phyloP scores from a whole-genome alignment of 1,284 basidiomycete genomes.

The Puccinia polysora region DNA sequence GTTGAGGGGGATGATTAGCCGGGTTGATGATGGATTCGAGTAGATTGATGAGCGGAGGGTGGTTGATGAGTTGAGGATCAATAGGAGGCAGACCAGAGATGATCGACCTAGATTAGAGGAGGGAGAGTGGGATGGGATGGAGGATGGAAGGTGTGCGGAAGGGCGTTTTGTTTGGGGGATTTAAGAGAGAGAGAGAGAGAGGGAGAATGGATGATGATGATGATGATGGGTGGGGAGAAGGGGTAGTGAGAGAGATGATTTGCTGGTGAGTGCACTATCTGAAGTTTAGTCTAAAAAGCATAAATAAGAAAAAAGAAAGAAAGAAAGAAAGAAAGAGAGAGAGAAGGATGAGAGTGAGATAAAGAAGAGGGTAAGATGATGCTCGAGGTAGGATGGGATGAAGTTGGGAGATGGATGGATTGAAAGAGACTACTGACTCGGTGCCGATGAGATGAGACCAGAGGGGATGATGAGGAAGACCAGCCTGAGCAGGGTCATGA shows the following conservation, averaged over 20 bases:
- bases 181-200: too few species aligned
- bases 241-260: slow-evolving; percentile 7
- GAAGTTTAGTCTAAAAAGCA: too few species aligned
- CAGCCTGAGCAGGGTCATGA: too few species aligned
- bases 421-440: slow-evolving; percentile 11
- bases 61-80: not conserved
- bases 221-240: not conserved
- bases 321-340: too few species aligned
- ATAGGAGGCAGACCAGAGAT: slow-evolving; percentile 21
- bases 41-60: not conserved
- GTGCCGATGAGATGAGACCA: slow-evolving; percentile 31
- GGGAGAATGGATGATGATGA: not conserved
- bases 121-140: not conserved
- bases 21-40: not conserved
- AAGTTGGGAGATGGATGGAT: not conserved
- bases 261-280: not conserved
- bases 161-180: too few species aligned
- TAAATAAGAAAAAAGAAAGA: too few species aligned
- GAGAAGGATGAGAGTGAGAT: too few species aligned
- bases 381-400: not conserved
- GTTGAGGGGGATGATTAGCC: not conserved
- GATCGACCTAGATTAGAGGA: slow-evolving; percentile 11
- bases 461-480: too few species aligned
- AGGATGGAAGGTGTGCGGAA: too few species aligned
- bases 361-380: too few species aligned